Conservation (phyloP, 2,329 filamentous ascomycete species). For the Diaporthe nobilis region DNA sequence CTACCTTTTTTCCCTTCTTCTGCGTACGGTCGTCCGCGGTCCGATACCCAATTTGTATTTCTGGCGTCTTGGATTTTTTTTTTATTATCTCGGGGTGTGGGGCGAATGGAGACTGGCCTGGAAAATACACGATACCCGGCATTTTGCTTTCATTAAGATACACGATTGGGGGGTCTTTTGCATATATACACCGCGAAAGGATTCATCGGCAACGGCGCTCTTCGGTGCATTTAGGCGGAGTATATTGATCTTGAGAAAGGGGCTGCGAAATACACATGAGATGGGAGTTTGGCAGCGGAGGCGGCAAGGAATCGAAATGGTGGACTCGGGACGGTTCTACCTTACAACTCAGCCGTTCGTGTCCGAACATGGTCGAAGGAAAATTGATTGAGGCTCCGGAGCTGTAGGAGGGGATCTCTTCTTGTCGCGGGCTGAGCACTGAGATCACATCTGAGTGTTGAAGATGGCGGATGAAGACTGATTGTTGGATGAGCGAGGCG, state of each 20-base stretch:
- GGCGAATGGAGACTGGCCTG: slow-evolving; percentile 33
- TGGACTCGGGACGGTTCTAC: background rate
- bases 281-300: background rate
- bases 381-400: background rate
- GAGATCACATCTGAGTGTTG: background rate
- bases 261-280: background rate
- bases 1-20: background rate
- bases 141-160: slow-evolving; percentile 34
- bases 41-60: background rate
- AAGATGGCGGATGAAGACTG: background rate
- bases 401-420: background rate
- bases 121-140: slow-evolving; percentile 43
- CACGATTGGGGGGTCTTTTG: slow-evolving; percentile 24
- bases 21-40: background rate
- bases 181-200: slow-evolving; percentile 11
- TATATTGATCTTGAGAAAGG: background rate
- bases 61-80: background rate
- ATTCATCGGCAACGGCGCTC: slow-evolving; percentile 25
- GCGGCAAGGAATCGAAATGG: background rate
- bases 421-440: background rate
- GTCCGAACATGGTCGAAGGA: background rate
- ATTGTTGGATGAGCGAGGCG: background rate
- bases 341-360: background rate
- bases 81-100: background rate
- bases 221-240: slow-evolving; percentile 24